Percentiles rank a stretch among this genome's conserved stretches.
Evolutionary conservation across 306 rosid species (phyloP).

Genomic region (Prunus mira): DNA sequence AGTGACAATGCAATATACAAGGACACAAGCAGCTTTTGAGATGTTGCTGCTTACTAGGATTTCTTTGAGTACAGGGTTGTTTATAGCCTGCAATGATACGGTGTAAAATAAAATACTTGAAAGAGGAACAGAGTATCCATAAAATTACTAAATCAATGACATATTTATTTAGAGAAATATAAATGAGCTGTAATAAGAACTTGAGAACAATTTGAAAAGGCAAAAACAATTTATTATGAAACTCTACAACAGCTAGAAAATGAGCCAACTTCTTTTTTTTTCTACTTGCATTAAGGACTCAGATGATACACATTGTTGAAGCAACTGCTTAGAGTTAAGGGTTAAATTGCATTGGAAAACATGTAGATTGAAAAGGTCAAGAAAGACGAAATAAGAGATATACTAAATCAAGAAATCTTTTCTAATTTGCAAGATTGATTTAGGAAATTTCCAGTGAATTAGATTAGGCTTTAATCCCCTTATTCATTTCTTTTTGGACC

Average conservation of each 20-base stretch:
- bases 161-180: not conserved
- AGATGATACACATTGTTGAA: not conserved
- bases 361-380: no score
- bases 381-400: no score
- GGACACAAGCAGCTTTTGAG: slow-evolving; percentile 52
- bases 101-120: not conserved
- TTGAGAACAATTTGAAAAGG: not conserved
- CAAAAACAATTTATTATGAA: not conserved
- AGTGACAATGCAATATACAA: slow-evolving; percentile 56
- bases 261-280: not conserved
- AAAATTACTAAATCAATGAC: not conserved
- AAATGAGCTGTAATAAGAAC: not conserved
- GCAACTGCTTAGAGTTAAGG: not conserved
- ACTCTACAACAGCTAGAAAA: not conserved
- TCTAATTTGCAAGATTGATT: not conserved
- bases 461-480: not conserved
- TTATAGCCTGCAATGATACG: slow-evolving; percentile 47
- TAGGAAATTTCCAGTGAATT: not conserved
- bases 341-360: not conserved
- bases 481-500: not conserved
- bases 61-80: slow-evolving; percentile 59
- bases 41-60: slow-evolving; percentile 47
- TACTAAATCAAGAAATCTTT: not conserved
- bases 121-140: slow-evolving; percentile 1
- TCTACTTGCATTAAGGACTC: not conserved